These are phyloP conservation scores for Claviceps sp. DNA, from an alignment of 2,329 filamentous ascomycete species.

Conservation along the genomic window DNA sequence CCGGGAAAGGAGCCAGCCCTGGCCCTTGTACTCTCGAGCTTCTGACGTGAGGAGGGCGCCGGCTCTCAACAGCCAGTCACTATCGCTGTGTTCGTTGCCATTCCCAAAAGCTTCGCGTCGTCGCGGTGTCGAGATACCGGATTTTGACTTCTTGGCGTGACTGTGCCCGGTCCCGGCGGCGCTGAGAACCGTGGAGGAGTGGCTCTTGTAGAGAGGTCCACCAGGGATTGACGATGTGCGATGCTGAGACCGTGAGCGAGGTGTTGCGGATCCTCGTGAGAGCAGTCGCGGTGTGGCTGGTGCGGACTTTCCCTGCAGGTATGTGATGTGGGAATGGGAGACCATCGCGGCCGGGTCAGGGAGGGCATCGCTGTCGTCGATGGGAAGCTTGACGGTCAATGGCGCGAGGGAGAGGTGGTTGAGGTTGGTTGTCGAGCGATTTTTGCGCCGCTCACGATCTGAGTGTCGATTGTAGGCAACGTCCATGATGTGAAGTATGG, in stretches of 20 bases:
- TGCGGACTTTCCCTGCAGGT: constrained; percentile 48
- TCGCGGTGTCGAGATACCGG: constrained; percentile 22
- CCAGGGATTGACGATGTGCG: constrained; percentile 25
- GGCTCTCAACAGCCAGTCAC: constrained; percentile 52
- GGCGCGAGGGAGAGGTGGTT: constrained; percentile 51
- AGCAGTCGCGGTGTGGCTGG: constrained; percentile 52
- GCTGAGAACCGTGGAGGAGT: constrained; percentile 45
- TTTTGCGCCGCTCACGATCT: constrained; percentile 42
- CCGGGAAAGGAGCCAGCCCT: constrained; percentile 53
- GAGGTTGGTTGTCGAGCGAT: constrained; percentile 44
- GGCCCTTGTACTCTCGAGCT: constrained; percentile 53
- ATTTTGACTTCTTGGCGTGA: constrained; percentile 8
- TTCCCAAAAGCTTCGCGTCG: constrained; percentile 18
- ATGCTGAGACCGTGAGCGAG: constrained; percentile 32
- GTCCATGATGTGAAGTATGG: constrained; percentile 29
- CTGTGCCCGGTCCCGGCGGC: constrained; percentile 5
- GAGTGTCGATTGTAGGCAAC: constrained; percentile 48
- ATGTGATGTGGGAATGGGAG: constrained; percentile 29
- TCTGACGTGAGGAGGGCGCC: constrained; percentile 49
- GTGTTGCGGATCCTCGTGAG: constrained; percentile 37
- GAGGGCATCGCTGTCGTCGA: constrained; percentile 38
- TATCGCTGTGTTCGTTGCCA: constrained; percentile 30
- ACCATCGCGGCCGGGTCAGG: constrained; percentile 18
- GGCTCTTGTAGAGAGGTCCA: constrained; percentile 41
- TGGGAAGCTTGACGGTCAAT: constrained; percentile 46